Conservation (phyloP, 495 filamentous ascomycete genomes). For the Aspergillus sclerotioniger region DNA sequence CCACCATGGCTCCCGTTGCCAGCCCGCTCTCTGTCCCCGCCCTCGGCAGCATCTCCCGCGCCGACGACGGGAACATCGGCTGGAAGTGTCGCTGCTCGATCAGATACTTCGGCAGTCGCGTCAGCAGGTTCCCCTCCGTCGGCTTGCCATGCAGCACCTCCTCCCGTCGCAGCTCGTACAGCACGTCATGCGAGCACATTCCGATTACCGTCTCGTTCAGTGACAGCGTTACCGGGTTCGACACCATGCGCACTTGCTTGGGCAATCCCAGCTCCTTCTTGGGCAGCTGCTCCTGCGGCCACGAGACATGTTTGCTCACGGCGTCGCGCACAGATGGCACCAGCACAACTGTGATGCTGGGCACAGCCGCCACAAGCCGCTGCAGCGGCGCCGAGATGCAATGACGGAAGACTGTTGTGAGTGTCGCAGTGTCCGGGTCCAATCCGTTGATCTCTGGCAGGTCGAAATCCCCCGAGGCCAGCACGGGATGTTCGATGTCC, state of each 20-base stretch:
- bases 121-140: slow-evolving; percentile 57
- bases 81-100: slow-evolving; percentile 88
- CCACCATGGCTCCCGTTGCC: slow-evolving; percentile 71
- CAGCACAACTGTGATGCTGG: slow-evolving; percentile 75
- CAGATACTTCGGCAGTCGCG: slow-evolving; percentile 66
- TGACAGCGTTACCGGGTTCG: slow-evolving; percentile 82
- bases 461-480: slow-evolving; percentile 87
- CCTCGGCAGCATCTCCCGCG: slow-evolving; percentile 64
- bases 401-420: slow-evolving; percentile 80
- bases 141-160: slow-evolving; percentile 64
- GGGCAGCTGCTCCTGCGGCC: slow-evolving; percentile 81
- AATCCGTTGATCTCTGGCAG: slow-evolving; percentile 68
- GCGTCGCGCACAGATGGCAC: slow-evolving; percentile 86
- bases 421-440: slow-evolving; percentile 73
- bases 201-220: slow-evolving; percentile 82
- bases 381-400: slow-evolving; percentile 67
- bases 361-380: slow-evolving; percentile 62
- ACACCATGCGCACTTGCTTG: slow-evolving; percentile 72
- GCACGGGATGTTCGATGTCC: slow-evolving; percentile 85
- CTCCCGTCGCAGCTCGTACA: slow-evolving; percentile 75
- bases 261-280: slow-evolving; percentile 70
- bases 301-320: slow-evolving; percentile 77
- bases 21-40: slow-evolving; percentile 52
- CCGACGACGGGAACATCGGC: slow-evolving; percentile 78
- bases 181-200: slow-evolving; percentile 76